Conservation (phyloP, 2,329 filamentous ascomycete species). For the Diaporthe batatas region DNA sequence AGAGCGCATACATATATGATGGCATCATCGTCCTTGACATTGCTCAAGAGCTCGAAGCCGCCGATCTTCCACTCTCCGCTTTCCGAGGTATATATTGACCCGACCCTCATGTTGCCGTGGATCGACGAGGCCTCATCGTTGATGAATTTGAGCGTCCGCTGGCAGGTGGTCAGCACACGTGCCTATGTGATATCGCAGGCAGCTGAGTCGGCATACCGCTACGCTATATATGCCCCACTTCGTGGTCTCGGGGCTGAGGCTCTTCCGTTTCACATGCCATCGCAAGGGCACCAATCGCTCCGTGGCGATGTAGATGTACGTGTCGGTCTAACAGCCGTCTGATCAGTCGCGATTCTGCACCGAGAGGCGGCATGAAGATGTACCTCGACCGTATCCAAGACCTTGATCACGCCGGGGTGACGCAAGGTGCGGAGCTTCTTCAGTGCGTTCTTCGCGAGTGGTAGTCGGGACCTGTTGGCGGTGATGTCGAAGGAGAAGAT, state of each 20-base stretch:
- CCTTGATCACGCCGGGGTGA: slow-evolving; percentile 94
- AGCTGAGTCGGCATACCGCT: slow-evolving; percentile 67
- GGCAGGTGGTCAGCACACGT: slow-evolving; percentile 30
- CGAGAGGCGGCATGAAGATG: slow-evolving; percentile 39
- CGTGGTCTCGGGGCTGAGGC: slow-evolving; percentile 88
- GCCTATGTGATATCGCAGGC: background rate
- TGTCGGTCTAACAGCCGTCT: slow-evolving; percentile 77
- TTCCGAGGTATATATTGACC: slow-evolving; percentile 92
- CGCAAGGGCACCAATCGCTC: slow-evolving; percentile 88
- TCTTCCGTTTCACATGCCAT: slow-evolving; percentile 92
- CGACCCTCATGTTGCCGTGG: slow-evolving; percentile 86
- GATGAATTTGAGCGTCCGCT: slow-evolving; percentile 95
- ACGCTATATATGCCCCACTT: slow-evolving; percentile 96
- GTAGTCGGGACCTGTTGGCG: slow-evolving; percentile 82
- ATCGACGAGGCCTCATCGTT: slow-evolving; percentile 94
- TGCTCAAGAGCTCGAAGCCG: slow-evolving; percentile 93
- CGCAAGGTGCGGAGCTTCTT: slow-evolving; percentile 93
- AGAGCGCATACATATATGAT: slow-evolving; percentile 78
- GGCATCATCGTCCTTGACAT: slow-evolving; percentile 94
- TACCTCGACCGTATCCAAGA: slow-evolving; percentile 95
- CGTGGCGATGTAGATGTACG: slow-evolving; percentile 95
- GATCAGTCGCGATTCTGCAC: slow-evolving; percentile 43
- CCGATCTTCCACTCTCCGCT: slow-evolving; percentile 98
- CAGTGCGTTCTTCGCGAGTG: slow-evolving; percentile 91
- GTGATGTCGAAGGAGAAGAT: slow-evolving; percentile 95